phyloP scores from a whole-genome alignment of 202 grass and related monocot genomes.

The Panicum hallii region DNA sequence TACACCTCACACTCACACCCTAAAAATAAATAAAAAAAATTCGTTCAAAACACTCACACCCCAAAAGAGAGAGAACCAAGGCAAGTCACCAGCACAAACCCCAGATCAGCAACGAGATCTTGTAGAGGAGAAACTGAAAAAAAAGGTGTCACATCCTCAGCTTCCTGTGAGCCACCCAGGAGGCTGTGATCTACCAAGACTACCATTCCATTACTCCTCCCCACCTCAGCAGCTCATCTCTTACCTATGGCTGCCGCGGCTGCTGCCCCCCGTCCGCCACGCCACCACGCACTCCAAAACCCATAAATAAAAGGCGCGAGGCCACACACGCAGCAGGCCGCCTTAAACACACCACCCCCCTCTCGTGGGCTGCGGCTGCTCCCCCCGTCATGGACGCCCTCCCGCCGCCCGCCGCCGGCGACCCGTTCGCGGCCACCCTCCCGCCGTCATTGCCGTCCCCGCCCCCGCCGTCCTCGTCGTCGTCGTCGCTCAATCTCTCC shows the following conservation, averaged over 20 bases:
- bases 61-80: not conserved
- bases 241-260: not conserved
- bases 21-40: not conserved
- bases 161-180: not conserved
- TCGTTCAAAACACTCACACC: not conserved
- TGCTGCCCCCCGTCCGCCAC: not conserved
- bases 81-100: not conserved
- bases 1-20: not conserved
- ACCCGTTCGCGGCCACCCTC: conserved; percentile 54
- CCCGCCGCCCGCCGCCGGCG: conserved; percentile 45
- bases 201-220: not conserved
- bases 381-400: conserved; percentile 40
- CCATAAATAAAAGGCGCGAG: conserved; percentile 62
- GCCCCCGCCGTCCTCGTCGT: not conserved
- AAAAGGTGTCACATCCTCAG: conserved; percentile 4
- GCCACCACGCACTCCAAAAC: conserved; percentile 57
- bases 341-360: conserved; percentile 44
- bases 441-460: conserved; percentile 37
- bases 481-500: conserved; percentile 58
- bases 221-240: not conserved
- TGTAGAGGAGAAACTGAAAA: not conserved
- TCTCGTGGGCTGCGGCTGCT: not conserved
- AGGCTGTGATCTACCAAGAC: not conserved
- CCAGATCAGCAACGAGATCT: conserved; percentile 2
- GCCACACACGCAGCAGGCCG: conserved; percentile 15